Evolutionary conservation across 345 rosid genomes (phyloP), one percentile per base, ranked within the genome.

Genomic region (Firmiana major): DNA sequence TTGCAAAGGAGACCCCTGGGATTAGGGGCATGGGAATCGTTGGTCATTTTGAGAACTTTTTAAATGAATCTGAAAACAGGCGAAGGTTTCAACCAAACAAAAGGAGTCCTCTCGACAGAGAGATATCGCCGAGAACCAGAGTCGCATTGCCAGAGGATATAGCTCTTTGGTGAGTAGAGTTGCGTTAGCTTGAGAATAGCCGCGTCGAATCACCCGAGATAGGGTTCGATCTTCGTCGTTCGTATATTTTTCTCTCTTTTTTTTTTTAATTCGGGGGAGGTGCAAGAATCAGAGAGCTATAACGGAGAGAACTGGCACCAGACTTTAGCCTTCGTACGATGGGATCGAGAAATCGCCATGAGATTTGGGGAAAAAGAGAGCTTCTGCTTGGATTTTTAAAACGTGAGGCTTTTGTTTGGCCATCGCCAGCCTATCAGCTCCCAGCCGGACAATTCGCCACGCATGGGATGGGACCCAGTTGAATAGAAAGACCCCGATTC

Each of bases 61-160:
- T 53, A 12, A 36, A 55, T 19, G 66, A 79, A 74, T 71, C 16
- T 19, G 81, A 73, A 62, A 73, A 62, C n/a, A 13, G n/a, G 40
- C 17, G 54, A 68, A 45, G 54, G 76, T 13, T 64, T 49, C 65
- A 73, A 78, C 26, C 17, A 79, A 81, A 42, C 17, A 38, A 13
- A 83, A 76, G 4, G 83, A 84, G 79, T 89, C 97, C 93, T 91
- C 94, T 90, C 86, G 82, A 42, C 87, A 85, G 97, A 90, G 92
- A 86, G 85, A 78, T 80, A 60, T 85, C 53, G 83, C 89, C 75
- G 88, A 83, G 81, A 83, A 88, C 86, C 89, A 90, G 82, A 86
- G 94, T 90, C 81, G 97, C 98, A 93, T 91, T 87, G 94, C 97
- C 88, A 80, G 86, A 76, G 7, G 74, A 73, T 67, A 60, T 19